A percentile compares a stretch with the other conserved stretches of the same genome.
phyloP scores from a whole-genome alignment of 2,329 filamentous ascomycete species.

The Capronia coronata region DNA sequence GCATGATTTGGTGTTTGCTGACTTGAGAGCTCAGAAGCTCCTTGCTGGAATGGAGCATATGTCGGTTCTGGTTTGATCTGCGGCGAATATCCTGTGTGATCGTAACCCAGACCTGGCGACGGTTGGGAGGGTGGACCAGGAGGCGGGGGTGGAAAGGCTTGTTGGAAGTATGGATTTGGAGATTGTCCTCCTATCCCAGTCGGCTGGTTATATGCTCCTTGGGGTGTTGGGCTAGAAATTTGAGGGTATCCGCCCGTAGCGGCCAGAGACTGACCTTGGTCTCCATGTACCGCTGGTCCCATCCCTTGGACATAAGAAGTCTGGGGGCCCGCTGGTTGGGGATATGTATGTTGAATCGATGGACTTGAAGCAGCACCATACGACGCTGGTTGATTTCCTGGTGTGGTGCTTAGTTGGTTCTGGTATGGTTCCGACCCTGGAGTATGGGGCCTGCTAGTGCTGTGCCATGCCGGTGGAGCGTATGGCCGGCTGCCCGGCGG shows the following conservation, averaged over 20 bases:
- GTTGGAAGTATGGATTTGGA: constrained; percentile 7
- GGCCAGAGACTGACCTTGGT: neutral
- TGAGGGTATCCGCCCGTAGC: constrained; percentile 1
- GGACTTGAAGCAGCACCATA: neutral
- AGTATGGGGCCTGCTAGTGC: constrained; percentile 20
- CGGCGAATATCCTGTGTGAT: constrained; percentile 13
- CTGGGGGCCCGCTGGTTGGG: constrained; percentile 1
- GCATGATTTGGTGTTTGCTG: constrained; percentile 16
- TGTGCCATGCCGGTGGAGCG: constrained; percentile 26
- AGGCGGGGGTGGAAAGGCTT: constrained; percentile 20
- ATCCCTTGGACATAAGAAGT: constrained; percentile 2
- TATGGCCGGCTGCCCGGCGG: constrained; percentile 26
- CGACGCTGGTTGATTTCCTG: neutral
- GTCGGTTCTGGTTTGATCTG: constrained; percentile 4
- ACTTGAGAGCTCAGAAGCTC: constrained; percentile 16
- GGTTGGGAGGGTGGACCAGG: constrained; percentile 17
- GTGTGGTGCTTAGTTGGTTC: constrained; percentile 1
- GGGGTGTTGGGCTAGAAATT: constrained; percentile 4
- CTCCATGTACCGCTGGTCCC: constrained; percentile 1
- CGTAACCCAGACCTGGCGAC: constrained; percentile 2
- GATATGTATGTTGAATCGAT: neutral
- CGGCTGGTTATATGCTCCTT: neutral
- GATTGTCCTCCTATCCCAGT: neutral
- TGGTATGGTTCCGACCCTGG: constrained; percentile 10
- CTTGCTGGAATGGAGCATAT: constrained; percentile 18